Base-by-base conservation (phyloP, 352 stramenopile genomes). In the Phytophthora meadii region DNA sequence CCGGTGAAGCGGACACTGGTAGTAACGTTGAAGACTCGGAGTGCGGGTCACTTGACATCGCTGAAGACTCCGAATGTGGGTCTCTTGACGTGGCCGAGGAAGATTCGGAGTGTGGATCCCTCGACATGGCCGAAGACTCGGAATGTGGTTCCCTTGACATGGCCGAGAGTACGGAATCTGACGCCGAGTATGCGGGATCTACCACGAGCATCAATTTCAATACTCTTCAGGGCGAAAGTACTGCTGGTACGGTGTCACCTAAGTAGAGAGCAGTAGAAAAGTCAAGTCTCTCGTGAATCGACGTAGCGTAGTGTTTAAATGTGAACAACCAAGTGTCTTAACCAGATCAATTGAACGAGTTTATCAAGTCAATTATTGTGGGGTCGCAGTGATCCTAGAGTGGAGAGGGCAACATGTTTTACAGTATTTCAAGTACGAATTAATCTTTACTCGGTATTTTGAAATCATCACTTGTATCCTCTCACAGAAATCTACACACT, bases 191-290 rank as follows among this genome's bases (percentile, higher is more conserved):
- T 40, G 64, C 59, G 7, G 51, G 65, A 22, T 66, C 65, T 4
- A 73, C 60, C 22, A 71, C 72, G 44, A 61, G 63, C 61, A 70
- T 82, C 37, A 55, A 62, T 49, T 84, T 84, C 47, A 54, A 40
- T 37, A 69, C 52, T 34, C 30, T 81, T 46, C 37, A 73, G 8
- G 71, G 63, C 12, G 28, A 47, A 5, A 59, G 45, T 3, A 64
- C 39, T 4, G 37, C 59, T 28, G 62, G 64, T 32, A 80, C 55
- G 12, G 72, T 80, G 37, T 54, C 68, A 9, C 57, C 71, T 22
- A 49, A 74, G 17, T 63, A 72, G 12, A 53, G 14, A 24, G 30
- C 30, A 36, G 30, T 36, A 36, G 30, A 48, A 49, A 55, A 51
- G n/a, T 37, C 12, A 46, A 45, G 12, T 52, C 25, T 61, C 30